A percentile compares a stretch with the other conserved stretches of the same genome.
Conservation (phyloP, 208 protist species). For the Trypanosoma caninum region DNA sequence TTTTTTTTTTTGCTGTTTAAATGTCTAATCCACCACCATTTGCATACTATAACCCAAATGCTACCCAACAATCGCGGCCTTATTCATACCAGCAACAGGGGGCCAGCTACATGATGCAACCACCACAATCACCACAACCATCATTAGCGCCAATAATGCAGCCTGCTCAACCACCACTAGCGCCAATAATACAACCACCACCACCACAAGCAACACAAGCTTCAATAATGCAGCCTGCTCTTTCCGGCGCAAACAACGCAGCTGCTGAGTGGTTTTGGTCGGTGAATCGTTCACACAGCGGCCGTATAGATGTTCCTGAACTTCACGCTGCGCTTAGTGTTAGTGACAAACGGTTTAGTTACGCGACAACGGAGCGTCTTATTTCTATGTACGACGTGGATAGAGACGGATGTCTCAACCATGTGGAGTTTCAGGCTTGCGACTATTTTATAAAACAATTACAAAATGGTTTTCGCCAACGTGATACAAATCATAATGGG, state of each 20-base stretch:
- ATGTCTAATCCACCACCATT: background rate
- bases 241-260: slow-evolving; percentile 26
- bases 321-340: slow-evolving; percentile 69
- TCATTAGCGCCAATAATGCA: slow-evolving; percentile 9
- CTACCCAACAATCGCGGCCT: background rate
- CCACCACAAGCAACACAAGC: slow-evolving; percentile 29
- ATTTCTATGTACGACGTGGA: slow-evolving; percentile 83
- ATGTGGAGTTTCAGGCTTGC: slow-evolving; percentile 74
- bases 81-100: background rate
- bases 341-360: slow-evolving; percentile 56
- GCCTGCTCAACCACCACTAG: slow-evolving; percentile 18
- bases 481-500: slow-evolving; percentile 53
- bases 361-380: slow-evolving; percentile 72
- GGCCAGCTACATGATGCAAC: background rate
- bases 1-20: background rate
- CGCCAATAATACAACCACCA: background rate
- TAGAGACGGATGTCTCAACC: slow-evolving; percentile 50
- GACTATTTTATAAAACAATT: slow-evolving; percentile 76
- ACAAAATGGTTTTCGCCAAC: slow-evolving; percentile 57
- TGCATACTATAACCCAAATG: background rate
- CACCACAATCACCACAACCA: background rate
- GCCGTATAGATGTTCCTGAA: slow-evolving; percentile 68
- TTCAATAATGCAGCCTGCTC: background rate
- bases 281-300: slow-evolving; percentile 70
- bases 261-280: slow-evolving; percentile 72